Conservation (phyloP, 306 rosid genomes). For the Quercus rubra region DNA sequence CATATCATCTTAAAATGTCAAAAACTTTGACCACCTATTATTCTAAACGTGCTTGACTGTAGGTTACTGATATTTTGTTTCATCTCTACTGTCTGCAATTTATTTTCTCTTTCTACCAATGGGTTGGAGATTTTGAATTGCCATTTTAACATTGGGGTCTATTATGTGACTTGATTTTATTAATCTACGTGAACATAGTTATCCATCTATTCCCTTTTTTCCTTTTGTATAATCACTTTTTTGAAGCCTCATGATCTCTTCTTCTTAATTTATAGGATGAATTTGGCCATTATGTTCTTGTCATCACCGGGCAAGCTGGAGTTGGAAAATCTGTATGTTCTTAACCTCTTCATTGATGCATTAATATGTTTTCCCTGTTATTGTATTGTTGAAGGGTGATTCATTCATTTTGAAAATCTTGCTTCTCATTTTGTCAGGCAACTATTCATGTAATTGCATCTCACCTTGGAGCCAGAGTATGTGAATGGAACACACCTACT, state of each 20-base stretch:
- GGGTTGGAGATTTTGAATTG: background rate
- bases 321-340: slow-evolving; percentile 84
- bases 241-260: background rate
- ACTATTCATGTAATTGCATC: slow-evolving; percentile 70
- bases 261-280: slow-evolving; percentile 44
- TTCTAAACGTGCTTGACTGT: background rate
- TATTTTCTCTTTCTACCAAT: background rate
- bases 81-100: background rate
- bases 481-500: slow-evolving; percentile 93
- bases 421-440: slow-evolving; percentile 47
- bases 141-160: background rate
- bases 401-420: background rate
- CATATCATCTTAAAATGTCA: background rate
- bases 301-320: slow-evolving; percentile 90
- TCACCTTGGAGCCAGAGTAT: slow-evolving; percentile 64
- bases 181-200: slow-evolving; percentile 3
- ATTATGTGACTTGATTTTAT: background rate
- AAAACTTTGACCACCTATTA: background rate
- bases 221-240: background rate
- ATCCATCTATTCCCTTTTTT: slow-evolving; percentile 7
- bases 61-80: background rate
- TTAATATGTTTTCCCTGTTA: slow-evolving; percentile 15
- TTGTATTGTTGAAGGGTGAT: background rate
- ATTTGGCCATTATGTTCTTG: slow-evolving; percentile 47
- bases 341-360: slow-evolving; percentile 20